Evolutionary conservation across 2,329 filamentous ascomycete species (phyloP), one percentile per base, ranked within the genome.

Genomic region (Torrubiellomyces zombiae): DNA sequence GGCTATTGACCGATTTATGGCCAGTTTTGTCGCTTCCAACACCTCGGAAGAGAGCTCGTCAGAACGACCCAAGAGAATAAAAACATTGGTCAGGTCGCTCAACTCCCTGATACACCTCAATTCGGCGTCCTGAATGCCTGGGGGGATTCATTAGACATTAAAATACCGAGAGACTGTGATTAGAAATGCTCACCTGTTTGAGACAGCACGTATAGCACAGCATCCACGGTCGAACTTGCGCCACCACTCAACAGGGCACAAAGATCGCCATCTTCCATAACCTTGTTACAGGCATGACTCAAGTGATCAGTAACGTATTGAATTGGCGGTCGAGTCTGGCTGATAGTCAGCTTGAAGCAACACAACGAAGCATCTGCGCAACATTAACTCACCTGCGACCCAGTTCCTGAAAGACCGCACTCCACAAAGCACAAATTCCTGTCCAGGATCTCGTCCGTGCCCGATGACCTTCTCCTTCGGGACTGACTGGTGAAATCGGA

Each of bases 381-480:
- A n/a, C n/a, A n/a, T n/a, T n/a, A 55, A 59, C 23, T 27, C 14
- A 19, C 24, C 16, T 21, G 12, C 13, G 22, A 15, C 4, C 5
- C 23, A 13, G 9, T 7, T 15, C 6, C 10, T 14, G 7, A 6
- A 6, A 14, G 13, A 13, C 11, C 11, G 3, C 79, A 86, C 51
- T 95, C 86, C 29, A 94, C 73, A 44, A 98, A 94, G 48, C 82
- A 93, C 5, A 98, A 53, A 43, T 98, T 98, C 16, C 86, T 69
- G 44, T 95, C 86, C 22, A 95, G 56, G 19, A 94, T 67, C 13
- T 71, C 66, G 34, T 89, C 83, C 6, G 73, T 72, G 25, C 32
- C 25, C 5, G 41, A 43, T 5, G 78, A 86, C 44, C 74, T 79
- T 39, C 76, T 64, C 41, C 72, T 63, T 23, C 66, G 32, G 67